Evolutionary conservation across 176 grass and related monocot genomes (phyloP), one percentile per base, ranked within the genome.

Genomic region (Elaeis guineensis): DNA sequence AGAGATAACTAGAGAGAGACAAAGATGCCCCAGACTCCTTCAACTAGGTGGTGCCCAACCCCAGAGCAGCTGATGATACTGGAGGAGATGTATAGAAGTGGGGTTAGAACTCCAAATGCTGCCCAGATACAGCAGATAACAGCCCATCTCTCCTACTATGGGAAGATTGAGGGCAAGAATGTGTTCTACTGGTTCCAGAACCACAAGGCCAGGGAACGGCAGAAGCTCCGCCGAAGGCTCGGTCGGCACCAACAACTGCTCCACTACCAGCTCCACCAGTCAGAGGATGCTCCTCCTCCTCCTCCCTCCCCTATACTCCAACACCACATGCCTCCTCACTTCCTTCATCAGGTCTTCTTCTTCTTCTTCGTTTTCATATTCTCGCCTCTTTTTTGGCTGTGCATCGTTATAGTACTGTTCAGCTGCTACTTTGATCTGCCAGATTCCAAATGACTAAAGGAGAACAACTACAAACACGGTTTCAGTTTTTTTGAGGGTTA

Each of bases 141-240:
- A 2, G 90, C 90, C 19, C 82, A 89, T 55, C 85, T 95, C 24
- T 67, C 79, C 24, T 83, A 83, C 70, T 89, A 95, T 16, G 90
- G 90, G 62, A 87, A 76, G 69, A 95, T 95, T 28, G 90, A 95
- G 79, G 90, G 85, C 25, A 95, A 95, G 57, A 95, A 95, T 58
- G 89, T 95, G 35, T 95, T 95, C 72, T 95, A 95, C 72, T 95
- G 89, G 85, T 95, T 95, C 50, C 89, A 95, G 64, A 95, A 95
- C 72, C 89, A 95, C 78, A 95, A 95, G 76, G 89, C 90, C n/a
- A 79, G 90, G 25, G 85, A 89, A 22, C 75, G 85, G 0, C 85
- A 89, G 82, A 79, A 86, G 1, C 81, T 95, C 63, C 85, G 85
- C 15, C 80, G 89, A 3, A 71, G 85, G 19, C 78, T 89, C 55